These are phyloP conservation scores for Ammopiptanthus mongolicus DNA, from an alignment of 306 rosid genomes.

Conservation along the genomic window DNA sequence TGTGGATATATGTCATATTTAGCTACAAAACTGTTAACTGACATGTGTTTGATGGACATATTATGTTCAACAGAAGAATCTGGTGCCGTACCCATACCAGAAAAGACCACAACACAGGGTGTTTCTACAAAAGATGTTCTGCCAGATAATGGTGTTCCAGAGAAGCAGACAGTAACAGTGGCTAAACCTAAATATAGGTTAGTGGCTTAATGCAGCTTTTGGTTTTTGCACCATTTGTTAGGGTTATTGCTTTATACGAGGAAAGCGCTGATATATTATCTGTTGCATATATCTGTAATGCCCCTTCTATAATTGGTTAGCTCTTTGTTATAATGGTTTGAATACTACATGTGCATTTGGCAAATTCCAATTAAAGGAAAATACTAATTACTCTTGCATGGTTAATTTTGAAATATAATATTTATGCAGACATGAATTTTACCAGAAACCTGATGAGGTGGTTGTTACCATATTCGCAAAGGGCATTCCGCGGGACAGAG, in stretches of 20 bases:
- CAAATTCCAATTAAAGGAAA: not conserved
- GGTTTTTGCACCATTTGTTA: not conserved
- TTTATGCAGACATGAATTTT: conserved; percentile 65
- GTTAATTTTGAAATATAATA: not conserved
- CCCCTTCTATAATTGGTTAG: not conserved
- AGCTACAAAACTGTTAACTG: not conserved
- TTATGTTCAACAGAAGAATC: conserved; percentile 50
- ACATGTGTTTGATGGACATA: not conserved
- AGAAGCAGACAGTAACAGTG: conserved; percentile 16
- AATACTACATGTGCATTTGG: not conserved
- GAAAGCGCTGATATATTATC: not conserved
- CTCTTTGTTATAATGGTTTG: not conserved
- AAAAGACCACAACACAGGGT: conserved; percentile 16
- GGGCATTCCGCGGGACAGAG: conserved; percentile 45
- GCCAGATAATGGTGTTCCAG: conserved; percentile 25
- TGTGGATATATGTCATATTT: not conserved
- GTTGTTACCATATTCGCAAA: conserved; percentile 68
- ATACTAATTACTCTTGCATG: not conserved
- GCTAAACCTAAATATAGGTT: conserved; percentile 69
- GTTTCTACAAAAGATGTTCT: conserved; percentile 13
- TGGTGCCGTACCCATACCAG: conserved; percentile 16
- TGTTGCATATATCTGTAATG: not conserved
- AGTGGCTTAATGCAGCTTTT: conserved; percentile 41
- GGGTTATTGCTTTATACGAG: not conserved
- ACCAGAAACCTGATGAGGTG: conserved; percentile 69